phyloP scores from a whole-genome alignment of 768 basidiomycete species.

The Russula olivacea region DNA sequence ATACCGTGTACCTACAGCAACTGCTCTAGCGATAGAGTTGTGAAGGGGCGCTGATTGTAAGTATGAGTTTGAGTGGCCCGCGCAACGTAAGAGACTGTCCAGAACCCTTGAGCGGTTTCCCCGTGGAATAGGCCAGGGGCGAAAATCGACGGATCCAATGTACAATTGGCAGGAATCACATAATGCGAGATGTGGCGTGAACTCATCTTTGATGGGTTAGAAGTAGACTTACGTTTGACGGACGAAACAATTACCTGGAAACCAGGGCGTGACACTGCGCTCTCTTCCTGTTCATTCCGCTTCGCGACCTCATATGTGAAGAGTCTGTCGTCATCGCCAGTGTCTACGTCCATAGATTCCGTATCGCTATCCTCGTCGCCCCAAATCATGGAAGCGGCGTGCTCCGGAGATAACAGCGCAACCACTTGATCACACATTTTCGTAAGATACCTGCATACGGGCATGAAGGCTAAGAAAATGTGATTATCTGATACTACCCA shows the following conservation, averaged over 20 bases:
- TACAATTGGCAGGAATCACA: neutral
- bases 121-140: slow-evolving; percentile 12
- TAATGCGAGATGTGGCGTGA: neutral
- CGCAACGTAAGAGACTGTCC: slow-evolving; percentile 11
- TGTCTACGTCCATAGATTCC: slow-evolving; percentile 33
- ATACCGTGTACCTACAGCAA: neutral
- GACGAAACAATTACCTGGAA: slow-evolving; percentile 37
- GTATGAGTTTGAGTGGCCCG: neutral
- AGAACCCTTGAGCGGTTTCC: slow-evolving; percentile 24
- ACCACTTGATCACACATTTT: slow-evolving; percentile 53
- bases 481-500: slow-evolving; percentile 24
- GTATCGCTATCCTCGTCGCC: slow-evolving; percentile 30
- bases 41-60: neutral
- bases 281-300: slow-evolving; percentile 51
- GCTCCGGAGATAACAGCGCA: slow-evolving; percentile 45
- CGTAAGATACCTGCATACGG: slow-evolving; percentile 45
- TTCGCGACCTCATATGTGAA: slow-evolving; percentile 51
- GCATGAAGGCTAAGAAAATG: neutral
- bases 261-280: slow-evolving; percentile 39
- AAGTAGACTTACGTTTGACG: neutral
- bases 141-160: neutral
- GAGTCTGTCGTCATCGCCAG: slow-evolving; percentile 42
- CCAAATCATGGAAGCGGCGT: slow-evolving; percentile 44
- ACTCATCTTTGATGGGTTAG: slow-evolving; percentile 3
- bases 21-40: neutral